These are phyloP conservation scores for Carex myosuroides DNA, from an alignment of 176 grass and related monocot species.

Conservation along the genomic window DNA sequence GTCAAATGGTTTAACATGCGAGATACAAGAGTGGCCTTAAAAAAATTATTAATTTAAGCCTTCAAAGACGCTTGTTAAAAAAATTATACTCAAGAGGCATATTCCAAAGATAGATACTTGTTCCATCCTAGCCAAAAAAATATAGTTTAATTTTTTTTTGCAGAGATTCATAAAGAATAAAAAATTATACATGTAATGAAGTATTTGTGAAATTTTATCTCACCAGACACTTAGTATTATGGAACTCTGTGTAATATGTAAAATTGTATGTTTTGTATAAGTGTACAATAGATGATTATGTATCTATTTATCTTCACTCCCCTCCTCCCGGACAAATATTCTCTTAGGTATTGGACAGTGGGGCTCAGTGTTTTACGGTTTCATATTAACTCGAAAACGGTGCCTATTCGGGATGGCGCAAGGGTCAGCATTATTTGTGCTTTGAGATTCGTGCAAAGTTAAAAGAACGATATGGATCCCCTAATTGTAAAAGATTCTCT, in stretches of 20 bases:
- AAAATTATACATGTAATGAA: background rate
- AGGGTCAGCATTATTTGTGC: too few species aligned
- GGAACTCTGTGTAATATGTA: too few species aligned
- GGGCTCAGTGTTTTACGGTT: too few species aligned
- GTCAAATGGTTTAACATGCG: background rate
- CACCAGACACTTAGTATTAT: too few species aligned
- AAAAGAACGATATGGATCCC: too few species aligned
- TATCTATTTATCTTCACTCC: background rate
- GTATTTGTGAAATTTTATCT: background rate
- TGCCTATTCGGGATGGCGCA: too few species aligned
- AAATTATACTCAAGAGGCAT: background rate
- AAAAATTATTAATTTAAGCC: background rate
- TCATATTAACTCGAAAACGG: too few species aligned
- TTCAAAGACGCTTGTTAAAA: background rate
- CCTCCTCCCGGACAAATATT: too few species aligned
- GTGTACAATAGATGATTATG: background rate
- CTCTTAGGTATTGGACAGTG: too few species aligned
- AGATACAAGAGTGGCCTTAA: background rate
- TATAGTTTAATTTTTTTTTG: background rate
- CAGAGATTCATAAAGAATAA: background rate
- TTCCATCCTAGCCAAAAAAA: background rate
- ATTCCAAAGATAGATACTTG: background rate
- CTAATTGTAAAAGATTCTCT: too few species aligned
- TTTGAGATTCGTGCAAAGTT: too few species aligned
- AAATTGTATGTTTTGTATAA: background rate